Percentiles rank a stretch among this genome's conserved stretches.
Conservation (phyloP, 495 filamentous ascomycete species). For the Hypoxylon perforatum region DNA sequence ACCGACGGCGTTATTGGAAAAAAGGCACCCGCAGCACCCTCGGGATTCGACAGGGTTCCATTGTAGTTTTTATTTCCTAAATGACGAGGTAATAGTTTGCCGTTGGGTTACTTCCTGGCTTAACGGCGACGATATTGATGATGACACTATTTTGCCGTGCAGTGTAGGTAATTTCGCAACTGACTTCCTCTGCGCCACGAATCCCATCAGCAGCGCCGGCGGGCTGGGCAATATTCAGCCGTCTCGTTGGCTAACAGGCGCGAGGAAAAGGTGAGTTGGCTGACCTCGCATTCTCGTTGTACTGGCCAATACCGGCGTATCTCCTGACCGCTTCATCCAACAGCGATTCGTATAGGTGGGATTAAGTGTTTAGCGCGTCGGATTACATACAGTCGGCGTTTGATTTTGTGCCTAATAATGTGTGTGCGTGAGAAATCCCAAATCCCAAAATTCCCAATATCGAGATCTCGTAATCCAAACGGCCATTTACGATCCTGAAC, state of each 20-base stretch:
- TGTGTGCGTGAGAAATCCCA: conserved; percentile 41
- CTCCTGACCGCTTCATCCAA: conserved; percentile 43
- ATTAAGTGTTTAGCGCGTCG: conserved; percentile 20
- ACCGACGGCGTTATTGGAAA: conserved; percentile 11
- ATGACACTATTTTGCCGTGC: conserved; percentile 15
- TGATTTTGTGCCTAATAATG: conserved; percentile 40
- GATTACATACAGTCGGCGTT: conserved; percentile 39
- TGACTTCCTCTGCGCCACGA: conserved; percentile 39
- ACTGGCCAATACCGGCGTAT: conserved; percentile 45
- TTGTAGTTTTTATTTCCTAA: conserved; percentile 7
- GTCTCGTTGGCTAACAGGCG: conserved; percentile 27
- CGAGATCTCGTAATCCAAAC: conserved; percentile 34
- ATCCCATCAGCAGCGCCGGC: conserved; percentile 33
- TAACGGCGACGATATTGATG: conserved; percentile 22
- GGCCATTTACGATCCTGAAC: conserved; percentile 41
- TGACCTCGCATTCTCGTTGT: conserved; percentile 44
- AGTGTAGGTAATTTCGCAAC: conserved; percentile 37
- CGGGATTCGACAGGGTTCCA: conserved; percentile 21
- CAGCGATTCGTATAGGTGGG: conserved; percentile 40
- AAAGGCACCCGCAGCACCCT: conserved; percentile 1
- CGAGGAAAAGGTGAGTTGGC: conserved; percentile 37
- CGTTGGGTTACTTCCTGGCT: conserved; percentile 22
- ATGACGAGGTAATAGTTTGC: conserved; percentile 21
- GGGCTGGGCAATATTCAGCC: conserved; percentile 31
- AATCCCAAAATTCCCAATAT: conserved; percentile 18